These are phyloP conservation scores for Oryza officinalis DNA, from an alignment of 176 grass and related monocot species.

Conservation along the genomic window DNA sequence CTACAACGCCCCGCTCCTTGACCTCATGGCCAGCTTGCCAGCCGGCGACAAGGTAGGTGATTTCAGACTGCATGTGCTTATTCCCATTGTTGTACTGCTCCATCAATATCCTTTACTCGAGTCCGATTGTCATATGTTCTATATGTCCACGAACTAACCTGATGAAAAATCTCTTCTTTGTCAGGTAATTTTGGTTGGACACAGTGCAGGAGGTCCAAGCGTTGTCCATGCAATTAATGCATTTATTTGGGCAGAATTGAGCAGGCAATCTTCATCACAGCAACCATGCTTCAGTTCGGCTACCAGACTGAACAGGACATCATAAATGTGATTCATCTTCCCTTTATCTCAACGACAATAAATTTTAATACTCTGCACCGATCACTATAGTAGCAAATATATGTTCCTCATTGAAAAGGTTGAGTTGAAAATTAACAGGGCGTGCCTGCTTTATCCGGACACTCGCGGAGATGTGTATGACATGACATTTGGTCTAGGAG, in stretches of 20 bases:
- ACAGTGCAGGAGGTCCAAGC: too few relatives aligned
- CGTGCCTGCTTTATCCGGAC: slow-evolving; percentile 43
- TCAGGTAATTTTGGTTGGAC: too few relatives aligned
- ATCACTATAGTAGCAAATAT: background rate
- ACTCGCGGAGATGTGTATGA: slow-evolving; percentile 41
- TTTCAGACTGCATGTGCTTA: too few relatives aligned
- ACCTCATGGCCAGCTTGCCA: too few relatives aligned
- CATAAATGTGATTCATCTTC: slow-evolving; percentile 39
- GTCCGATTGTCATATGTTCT: too few relatives aligned
- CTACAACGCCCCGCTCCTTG: too few relatives aligned
- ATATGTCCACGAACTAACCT: too few relatives aligned
- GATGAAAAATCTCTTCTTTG: too few relatives aligned
- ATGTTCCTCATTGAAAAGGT: background rate
- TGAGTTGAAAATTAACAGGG: slow-evolving; percentile 39
- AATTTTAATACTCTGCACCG: background rate
- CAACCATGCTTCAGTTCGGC: slow-evolving; percentile 57
- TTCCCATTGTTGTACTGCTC: too few relatives aligned
- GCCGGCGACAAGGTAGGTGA: too few relatives aligned
- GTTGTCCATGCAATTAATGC: too few relatives aligned
- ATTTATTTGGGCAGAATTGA: slow-evolving; percentile 34
- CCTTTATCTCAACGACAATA: background rate
- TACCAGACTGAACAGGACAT: slow-evolving; percentile 42
- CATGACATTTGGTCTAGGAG: slow-evolving; percentile 29
- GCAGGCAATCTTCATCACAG: slow-evolving; percentile 51
- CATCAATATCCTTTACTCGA: too few relatives aligned